phyloP scores from a whole-genome alignment of 202 grass and related monocot species.

The Setaria italica region DNA sequence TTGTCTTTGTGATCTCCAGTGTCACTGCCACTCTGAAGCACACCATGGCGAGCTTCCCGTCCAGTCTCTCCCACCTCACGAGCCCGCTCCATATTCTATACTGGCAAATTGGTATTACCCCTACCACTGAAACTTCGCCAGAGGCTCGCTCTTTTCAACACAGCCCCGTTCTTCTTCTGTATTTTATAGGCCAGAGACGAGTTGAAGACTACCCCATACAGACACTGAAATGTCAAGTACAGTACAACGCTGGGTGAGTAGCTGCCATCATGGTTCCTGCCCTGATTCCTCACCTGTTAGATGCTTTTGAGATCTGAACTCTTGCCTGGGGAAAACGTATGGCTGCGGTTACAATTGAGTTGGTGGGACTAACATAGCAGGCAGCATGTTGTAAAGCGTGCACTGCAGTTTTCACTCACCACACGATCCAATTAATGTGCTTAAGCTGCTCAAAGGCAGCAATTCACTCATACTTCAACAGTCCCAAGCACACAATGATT shows the following conservation, averaged over 20 bases:
- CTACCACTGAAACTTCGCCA: not conserved
- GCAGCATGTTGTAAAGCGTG: not conserved
- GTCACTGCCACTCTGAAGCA: conserved; percentile 16
- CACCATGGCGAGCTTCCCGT: conserved; percentile 25
- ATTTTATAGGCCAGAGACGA: conserved; percentile 44
- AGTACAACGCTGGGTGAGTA: conserved; percentile 1
- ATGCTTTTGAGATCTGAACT: conserved; percentile 41
- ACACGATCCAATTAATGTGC: not conserved
- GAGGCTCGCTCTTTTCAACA: conserved; percentile 26
- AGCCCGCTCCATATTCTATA: conserved; percentile 19
- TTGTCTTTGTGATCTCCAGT: conserved; percentile 16
- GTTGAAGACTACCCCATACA: conserved; percentile 40
- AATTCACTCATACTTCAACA: not conserved
- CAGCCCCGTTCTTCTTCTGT: conserved; percentile 18
- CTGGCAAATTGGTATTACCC: not conserved
- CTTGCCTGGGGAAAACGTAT: not conserved
- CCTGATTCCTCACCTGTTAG: conserved; percentile 11
- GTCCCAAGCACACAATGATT: not conserved
- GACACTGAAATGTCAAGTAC: conserved; percentile 5
- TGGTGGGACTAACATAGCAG: not conserved
- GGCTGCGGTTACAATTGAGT: not conserved
- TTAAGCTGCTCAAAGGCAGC: not conserved
- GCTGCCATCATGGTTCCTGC: not conserved
- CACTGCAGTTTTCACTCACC: not conserved
- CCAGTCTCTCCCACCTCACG: conserved; percentile 29